Conservation (phyloP, 805 yeast genomes). For the baker's yeast (Saccharomyces cerevisiae) region DNA sequence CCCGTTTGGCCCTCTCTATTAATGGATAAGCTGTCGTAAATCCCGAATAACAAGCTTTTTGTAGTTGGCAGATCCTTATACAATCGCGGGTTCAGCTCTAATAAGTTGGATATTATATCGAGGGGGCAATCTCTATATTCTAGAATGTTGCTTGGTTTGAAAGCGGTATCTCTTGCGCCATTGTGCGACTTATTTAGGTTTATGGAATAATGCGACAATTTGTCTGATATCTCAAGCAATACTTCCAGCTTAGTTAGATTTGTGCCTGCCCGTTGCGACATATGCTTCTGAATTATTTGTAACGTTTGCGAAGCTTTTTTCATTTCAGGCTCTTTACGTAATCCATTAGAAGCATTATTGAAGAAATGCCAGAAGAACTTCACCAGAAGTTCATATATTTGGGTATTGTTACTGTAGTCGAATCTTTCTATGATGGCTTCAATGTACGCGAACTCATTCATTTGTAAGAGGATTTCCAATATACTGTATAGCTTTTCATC, state of each 20-base stretch:
- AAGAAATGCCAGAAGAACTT: conserved; percentile 36
- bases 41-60: background rate
- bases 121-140: conserved; percentile 28
- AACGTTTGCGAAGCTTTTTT: conserved; percentile 30
- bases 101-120: conserved; percentile 34
- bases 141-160: conserved; percentile 35
- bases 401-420: background rate
- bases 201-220: conserved; percentile 25
- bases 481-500: conserved; percentile 12
- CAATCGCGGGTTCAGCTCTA: conserved; percentile 48
- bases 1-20: background rate
- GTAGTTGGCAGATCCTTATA: conserved; percentile 39
- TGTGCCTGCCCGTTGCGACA: background rate
- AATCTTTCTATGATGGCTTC: background rate
- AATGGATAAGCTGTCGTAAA: background rate
- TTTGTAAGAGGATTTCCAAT: conserved; percentile 23
- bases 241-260: conserved; percentile 5
- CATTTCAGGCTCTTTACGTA: conserved; percentile 33
- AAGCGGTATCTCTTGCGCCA: conserved; percentile 21
- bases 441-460: conserved; percentile 21
- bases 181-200: conserved; percentile 20
- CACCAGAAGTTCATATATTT: conserved; percentile 10
- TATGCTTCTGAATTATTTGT: conserved; percentile 9
- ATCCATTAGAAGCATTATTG: conserved; percentile 37
- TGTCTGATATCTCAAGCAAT: conserved; percentile 25